Percentiles rank a stretch among this genome's conserved stretches.
phyloP scores from a whole-genome alignment of 2,329 filamentous ascomycete species.

The Alternaria infectoria region DNA sequence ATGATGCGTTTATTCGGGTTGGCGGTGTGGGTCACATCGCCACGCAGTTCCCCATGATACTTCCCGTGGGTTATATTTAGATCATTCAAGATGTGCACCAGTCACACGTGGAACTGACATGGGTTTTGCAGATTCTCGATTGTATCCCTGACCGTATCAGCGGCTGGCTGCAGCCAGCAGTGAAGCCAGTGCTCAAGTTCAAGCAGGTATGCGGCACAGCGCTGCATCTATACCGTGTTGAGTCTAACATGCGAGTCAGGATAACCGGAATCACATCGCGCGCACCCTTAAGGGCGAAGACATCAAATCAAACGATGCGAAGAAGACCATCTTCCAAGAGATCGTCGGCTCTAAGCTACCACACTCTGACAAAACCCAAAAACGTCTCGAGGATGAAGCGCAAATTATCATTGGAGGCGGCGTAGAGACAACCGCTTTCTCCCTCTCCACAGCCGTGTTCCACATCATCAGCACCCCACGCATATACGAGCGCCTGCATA shows the following conservation, averaged over 20 bases:
- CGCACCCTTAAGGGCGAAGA: constrained; percentile 36
- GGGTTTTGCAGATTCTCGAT: constrained; percentile 38
- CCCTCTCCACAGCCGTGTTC: constrained; percentile 37
- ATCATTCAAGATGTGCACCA: background rate
- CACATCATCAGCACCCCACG: constrained; percentile 41
- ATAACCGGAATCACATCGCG: constrained; percentile 32
- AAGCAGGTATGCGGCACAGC: constrained; percentile 29
- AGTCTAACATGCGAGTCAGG: constrained; percentile 12
- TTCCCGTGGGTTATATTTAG: constrained; percentile 29
- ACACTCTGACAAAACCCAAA: constrained; percentile 44
- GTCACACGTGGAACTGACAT: background rate
- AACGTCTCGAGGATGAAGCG: constrained; percentile 48
- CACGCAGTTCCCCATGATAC: constrained; percentile 41
- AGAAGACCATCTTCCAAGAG: constrained; percentile 44
- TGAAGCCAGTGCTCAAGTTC: constrained; percentile 40
- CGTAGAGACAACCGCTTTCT: constrained; percentile 48
- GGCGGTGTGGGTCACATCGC: constrained; percentile 40
- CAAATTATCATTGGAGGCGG: constrained; percentile 49
- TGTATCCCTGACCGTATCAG: constrained; percentile 38
- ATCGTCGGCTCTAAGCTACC: constrained; percentile 41
- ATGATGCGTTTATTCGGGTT: constrained; percentile 43
- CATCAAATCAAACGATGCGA: constrained; percentile 41
- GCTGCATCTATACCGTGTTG: background rate
- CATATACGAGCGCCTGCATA: constrained; percentile 40
- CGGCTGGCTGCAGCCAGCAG: constrained; percentile 40